Evolutionary conservation across 139 green algal genomes (phyloP), one percentile per base, ranked within the genome.

Genomic region (Desmodesmus armatus): DNA sequence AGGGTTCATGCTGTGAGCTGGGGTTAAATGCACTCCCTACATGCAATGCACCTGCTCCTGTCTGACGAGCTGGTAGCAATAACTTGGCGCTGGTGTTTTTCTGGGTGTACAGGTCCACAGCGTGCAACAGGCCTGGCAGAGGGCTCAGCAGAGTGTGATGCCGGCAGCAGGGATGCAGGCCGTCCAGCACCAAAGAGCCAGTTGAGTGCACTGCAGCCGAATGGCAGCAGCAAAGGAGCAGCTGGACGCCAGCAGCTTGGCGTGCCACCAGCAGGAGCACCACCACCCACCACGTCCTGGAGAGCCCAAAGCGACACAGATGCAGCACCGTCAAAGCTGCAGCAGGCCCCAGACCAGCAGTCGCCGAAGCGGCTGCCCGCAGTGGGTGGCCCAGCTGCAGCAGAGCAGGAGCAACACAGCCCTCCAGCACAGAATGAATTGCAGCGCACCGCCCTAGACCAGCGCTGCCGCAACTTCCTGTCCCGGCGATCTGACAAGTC

Each of bases 401-500:
- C 44, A 40, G 29, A 40, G 35, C 41, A n/a, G n/a, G n/a, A n/a
- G n/a, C n/a, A n/a, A n/a, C n/a, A n/a, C n/a, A n/a, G n/a, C n/a
- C n/a, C n/a, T n/a, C n/a, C n/a, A n/a, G n/a, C n/a, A n/a, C n/a
- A n/a, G n/a, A n/a, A n/a, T n/a, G n/a, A n/a, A n/a, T n/a, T n/a
- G n/a, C n/a, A n/a, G n/a, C n/a, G n/a, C n/a, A n/a, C n/a, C n/a
- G 35, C 58, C 7, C 66, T 85, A 23, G 80, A 85, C 39, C 62
- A 76, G 66, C 80, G 80, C 23, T 85, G 80, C 80, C 69, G 80
- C n/a, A 70, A 60, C 3, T 85, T 79, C 35, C 47, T 85, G 11
- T 33, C 80, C 47, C 43, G 49, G 7, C 65, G 70, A 19, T 53
- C 79, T 15, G n/a, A 69, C n/a, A 63, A 33, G 41, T 49, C 58